Evolutionary conservation across 805 yeast genomes (phyloP).

Genomic region (Kodamaea sagamina): DNA sequence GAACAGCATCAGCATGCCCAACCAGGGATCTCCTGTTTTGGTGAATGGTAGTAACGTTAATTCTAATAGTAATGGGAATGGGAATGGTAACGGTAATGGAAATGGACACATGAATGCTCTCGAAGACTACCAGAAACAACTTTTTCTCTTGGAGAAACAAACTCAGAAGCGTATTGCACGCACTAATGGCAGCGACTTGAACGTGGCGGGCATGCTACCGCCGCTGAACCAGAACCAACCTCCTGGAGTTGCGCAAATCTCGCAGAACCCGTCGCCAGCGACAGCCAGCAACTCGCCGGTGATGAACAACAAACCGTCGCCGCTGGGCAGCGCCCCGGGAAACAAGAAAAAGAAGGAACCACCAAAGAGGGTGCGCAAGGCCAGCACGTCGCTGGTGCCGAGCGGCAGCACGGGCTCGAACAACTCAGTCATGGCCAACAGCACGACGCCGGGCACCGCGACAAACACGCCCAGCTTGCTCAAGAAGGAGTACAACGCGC

Average conservation of each 20-base stretch:
- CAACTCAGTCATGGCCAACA: constrained; percentile 1
- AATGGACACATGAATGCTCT: constrained; percentile 54
- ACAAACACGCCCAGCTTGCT: constrained; percentile 24
- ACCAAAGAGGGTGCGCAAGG: constrained; percentile 35
- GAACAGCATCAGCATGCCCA: constrained; percentile 18
- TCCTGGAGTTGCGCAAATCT: constrained; percentile 18
- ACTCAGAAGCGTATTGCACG: constrained; percentile 65
- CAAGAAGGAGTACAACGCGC: constrained; percentile 41
- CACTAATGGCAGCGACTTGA: constrained; percentile 24
- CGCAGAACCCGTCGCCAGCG: constrained; percentile 25
- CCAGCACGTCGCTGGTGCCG: constrained; percentile 22
- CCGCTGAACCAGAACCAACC: constrained; percentile 19
- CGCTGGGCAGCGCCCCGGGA: constrained; percentile 16
- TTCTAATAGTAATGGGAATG: constrained; percentile 1
- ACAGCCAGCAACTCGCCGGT: constrained; percentile 36
- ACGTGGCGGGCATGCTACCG: constrained; percentile 24
- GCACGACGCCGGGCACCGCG: constrained; percentile 17
- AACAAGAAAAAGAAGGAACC: constrained; percentile 32
- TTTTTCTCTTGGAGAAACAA: constrained; percentile 72
- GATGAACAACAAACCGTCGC: constrained; percentile 37
- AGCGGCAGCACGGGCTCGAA: constrained; percentile 5
- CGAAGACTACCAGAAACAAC: constrained; percentile 80
- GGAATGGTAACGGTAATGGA: constrained; percentile 11
- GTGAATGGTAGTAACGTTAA: constrained; percentile 1
- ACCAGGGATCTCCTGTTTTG: constrained; percentile 10